Conservation (phyloP, 2,329 filamentous ascomycete species). For the Huntiella omanensis region DNA sequence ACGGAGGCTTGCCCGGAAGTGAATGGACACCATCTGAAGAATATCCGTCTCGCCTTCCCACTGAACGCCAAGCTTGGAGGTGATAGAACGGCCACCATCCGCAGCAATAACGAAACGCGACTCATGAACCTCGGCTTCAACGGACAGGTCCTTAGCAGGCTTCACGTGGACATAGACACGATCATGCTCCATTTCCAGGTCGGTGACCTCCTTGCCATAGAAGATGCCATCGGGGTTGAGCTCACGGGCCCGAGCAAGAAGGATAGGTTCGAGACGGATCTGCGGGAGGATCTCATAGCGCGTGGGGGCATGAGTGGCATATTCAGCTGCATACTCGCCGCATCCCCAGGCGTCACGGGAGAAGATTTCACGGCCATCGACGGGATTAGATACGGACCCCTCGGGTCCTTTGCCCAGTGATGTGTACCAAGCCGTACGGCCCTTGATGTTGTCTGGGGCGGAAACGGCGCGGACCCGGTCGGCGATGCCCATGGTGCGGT, state of each 20-base stretch:
- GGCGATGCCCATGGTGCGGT: constrained; percentile 4
- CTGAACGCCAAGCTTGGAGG: constrained; percentile 4
- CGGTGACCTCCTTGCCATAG: constrained; percentile 5
- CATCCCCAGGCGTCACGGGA: constrained; percentile 5
- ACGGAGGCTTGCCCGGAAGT: constrained; percentile 1
- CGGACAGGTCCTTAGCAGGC: background rate
- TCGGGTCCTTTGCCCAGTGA: background rate
- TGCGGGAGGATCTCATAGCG: constrained; percentile 8
- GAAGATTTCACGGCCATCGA: constrained; percentile 2
- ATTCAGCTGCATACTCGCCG: constrained; percentile 5
- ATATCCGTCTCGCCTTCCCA: constrained; percentile 5
- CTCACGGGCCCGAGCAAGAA: constrained; percentile 3
- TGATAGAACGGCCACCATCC: constrained; percentile 3
- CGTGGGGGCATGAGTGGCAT: constrained; percentile 1
- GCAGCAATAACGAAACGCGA: constrained; percentile 4
- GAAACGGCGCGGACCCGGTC: constrained; percentile 1
- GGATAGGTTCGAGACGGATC: constrained; percentile 7
- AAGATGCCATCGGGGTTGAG: constrained; percentile 5
- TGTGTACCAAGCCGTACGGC: constrained; percentile 7
- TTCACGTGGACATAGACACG: background rate
- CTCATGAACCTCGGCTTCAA: background rate
- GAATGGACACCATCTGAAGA: constrained; percentile 6
- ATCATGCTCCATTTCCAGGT: background rate
- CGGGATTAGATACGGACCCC: background rate
- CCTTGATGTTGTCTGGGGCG: constrained; percentile 7